phyloP scores from a whole-genome alignment of 192 early-diverging fungal species.

The Gigaspora rosea region DNA sequence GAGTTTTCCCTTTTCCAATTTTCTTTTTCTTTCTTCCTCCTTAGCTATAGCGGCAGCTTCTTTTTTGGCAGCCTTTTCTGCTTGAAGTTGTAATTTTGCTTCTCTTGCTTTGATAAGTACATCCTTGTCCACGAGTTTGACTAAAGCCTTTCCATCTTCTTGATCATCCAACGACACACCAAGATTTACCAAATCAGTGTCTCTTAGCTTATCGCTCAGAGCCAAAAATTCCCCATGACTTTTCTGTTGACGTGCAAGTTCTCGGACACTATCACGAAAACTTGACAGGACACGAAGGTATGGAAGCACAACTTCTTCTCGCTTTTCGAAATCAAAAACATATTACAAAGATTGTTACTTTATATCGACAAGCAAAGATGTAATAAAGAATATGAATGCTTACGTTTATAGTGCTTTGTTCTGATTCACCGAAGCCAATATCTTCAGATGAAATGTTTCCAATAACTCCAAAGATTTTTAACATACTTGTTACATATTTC shows the following conservation, averaged over 20 bases:
- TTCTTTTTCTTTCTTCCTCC: slow-evolving; percentile 67
- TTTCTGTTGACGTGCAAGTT: slow-evolving; percentile 63
- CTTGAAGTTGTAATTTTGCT: slow-evolving; percentile 63
- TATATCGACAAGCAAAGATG: neutral
- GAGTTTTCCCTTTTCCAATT: slow-evolving; percentile 76
- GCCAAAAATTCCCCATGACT: slow-evolving; percentile 60
- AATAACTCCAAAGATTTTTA: slow-evolving; percentile 81
- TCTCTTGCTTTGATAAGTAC: slow-evolving; percentile 68
- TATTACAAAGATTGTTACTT: neutral
- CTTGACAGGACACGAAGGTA: slow-evolving; percentile 77
- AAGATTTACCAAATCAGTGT: slow-evolving; percentile 84
- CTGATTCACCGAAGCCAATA: slow-evolving; percentile 67
- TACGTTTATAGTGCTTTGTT: slow-evolving; percentile 44
- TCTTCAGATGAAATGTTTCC: slow-evolving; percentile 55
- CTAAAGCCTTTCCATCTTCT: slow-evolving; percentile 89
- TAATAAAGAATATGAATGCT: slow-evolving; percentile 4
- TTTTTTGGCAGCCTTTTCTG: slow-evolving; percentile 64
- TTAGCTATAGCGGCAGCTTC: slow-evolving; percentile 57
- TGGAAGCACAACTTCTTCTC: slow-evolving; percentile 72
- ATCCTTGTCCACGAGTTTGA: slow-evolving; percentile 84
- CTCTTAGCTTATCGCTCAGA: slow-evolving; percentile 86
- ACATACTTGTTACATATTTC: slow-evolving; percentile 78
- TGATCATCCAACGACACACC: slow-evolving; percentile 93
- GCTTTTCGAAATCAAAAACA: slow-evolving; percentile 21
- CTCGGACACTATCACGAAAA: slow-evolving; percentile 88